phyloP scores from a whole-genome alignment of 164 flowering plant species.

The Stephania cephalantha region DNA sequence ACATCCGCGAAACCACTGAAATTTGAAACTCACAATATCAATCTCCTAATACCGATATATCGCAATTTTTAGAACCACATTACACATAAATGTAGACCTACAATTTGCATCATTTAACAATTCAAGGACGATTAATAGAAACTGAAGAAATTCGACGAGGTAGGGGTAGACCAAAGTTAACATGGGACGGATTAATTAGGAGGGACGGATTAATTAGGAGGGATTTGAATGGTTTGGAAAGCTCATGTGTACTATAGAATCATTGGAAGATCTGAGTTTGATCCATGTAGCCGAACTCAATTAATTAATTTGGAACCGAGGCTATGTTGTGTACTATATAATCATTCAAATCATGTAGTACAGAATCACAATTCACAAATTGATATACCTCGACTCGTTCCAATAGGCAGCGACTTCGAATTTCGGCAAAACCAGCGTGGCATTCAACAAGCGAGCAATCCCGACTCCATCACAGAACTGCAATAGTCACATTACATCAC shows the following conservation, averaged over 20 bases:
- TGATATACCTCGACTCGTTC: constrained; percentile 87
- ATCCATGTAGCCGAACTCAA: no score
- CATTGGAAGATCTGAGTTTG: no score
- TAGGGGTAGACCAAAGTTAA: no score
- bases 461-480: constrained; percentile 99
- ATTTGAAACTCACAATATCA: constrained; percentile 10
- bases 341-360: not conserved
- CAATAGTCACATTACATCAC: constrained; percentile 13
- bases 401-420: constrained; percentile 97
- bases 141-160: no score
- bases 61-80: not conserved
- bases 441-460: constrained; percentile 88
- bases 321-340: not conserved
- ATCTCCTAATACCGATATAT: not conserved
- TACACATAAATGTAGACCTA: not conserved
- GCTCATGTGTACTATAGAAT: no score
- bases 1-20: constrained; percentile 98
- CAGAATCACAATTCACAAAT: not conserved
- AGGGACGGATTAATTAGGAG: no score
- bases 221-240: no score
- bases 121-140: not conserved
- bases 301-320: no score
- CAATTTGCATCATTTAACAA: not conserved
- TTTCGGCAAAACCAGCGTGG: constrained; percentile 87
- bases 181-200: no score